Base-by-base conservation (phyloP, 176 grass and related monocot species). In the Pontederia crassipes region DNA sequence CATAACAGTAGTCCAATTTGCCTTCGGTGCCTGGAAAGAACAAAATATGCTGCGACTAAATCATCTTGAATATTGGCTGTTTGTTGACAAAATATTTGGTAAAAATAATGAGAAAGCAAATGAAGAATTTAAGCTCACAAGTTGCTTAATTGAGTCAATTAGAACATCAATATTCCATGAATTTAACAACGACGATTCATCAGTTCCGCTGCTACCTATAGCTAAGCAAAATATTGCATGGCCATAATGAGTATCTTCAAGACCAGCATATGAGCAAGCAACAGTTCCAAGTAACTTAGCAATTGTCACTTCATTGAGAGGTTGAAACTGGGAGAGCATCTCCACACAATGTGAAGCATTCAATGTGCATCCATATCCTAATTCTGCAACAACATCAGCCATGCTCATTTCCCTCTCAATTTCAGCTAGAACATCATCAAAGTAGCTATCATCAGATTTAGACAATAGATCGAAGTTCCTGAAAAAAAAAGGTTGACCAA, bases 151-250 rank as follows among this genome's bases (percentile, higher is more conserved):
- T 60, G 92, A 85, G 72, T 81, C 84, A 69, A 97, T 72, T 46
- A 97, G 88, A 70, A 83, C 56, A 80, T 81, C 74, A 71, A 97
- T 58, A 82, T 97, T 82, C 87, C 87, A 97, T 69, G 83, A 61
- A 54, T 72, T 70, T 61, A 84, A 67, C 9, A 67, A 75, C 58
- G 66, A 68, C 12, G 78, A 71, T 56, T 88, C 87, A 68, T 49
- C 68, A 64, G 72, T 35, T 77, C 71, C 64, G 64, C 59, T 85
- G 59, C 80, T 85, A 53, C 92, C 72, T 45, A 88, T 65, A 70
- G 81, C 70, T 54, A 73, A 88, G 45, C 86, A 76, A 40, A 91
- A 84, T 26, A 71, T 85, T 64, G 84, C 77, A 75, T 90, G 87
- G 64, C 76, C 80, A 54, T 66, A 79, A 11, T 82, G 79, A 68